These are phyloP conservation scores for Taphrina flavorubra DNA, from an alignment of 1,139 yeast genomes.

Conservation along the genomic window DNA sequence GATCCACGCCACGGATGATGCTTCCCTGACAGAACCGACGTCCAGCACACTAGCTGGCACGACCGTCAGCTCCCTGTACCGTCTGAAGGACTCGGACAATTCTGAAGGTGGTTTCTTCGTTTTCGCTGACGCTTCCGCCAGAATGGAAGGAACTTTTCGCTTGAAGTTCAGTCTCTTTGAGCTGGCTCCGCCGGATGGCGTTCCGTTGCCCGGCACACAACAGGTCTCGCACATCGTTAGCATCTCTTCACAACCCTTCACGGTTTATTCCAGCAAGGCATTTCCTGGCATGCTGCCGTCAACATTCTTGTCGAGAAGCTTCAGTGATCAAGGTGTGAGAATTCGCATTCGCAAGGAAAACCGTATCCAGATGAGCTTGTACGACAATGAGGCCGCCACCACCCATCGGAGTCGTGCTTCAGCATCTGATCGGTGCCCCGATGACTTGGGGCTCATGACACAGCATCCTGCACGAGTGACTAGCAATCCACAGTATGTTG, in stretches of 20 bases:
- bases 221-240: conserved; percentile 44
- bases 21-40: conserved; percentile 2
- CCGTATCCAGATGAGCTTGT: conserved; percentile 17
- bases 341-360: conserved; percentile 29
- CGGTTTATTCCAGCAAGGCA: conserved; percentile 52
- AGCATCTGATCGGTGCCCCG: neutral
- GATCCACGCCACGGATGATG: conserved; percentile 11
- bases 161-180: conserved; percentile 49
- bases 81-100: conserved; percentile 29
- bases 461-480: neutral
- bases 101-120: conserved; percentile 49
- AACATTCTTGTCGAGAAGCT: conserved; percentile 28
- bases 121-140: conserved; percentile 51
- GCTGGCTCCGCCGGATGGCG: conserved; percentile 3
- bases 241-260: conserved; percentile 48
- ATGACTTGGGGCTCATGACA: neutral
- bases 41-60: conserved; percentile 30
- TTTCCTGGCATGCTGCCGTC: conserved; percentile 51
- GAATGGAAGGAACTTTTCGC: conserved; percentile 52
- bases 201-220: neutral
- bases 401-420: neutral
- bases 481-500: neutral
- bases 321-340: conserved; percentile 41
- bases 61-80: conserved; percentile 27
- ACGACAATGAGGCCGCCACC: neutral